Base-by-base conservation (phyloP, 805 yeast species). In the Suhomyces faveliae region DNA sequence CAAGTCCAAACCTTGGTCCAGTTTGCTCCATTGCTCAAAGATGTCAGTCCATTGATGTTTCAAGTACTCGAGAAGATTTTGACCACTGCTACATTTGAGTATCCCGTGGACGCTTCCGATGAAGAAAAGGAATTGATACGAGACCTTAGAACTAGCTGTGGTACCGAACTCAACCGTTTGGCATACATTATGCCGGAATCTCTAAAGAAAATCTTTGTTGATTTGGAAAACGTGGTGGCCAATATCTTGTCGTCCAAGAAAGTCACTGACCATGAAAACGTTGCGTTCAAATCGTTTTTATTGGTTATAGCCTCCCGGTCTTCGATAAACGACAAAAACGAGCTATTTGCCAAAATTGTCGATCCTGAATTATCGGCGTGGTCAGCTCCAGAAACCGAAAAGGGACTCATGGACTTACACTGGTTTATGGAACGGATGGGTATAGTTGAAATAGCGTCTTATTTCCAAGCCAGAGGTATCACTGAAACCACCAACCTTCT, bases 381-480 rank as follows among this genome's bases (percentile, higher is more conserved):
- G 99, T 84, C 92, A 0, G 90, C 91, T 40, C 92, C 90, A 17
- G 84, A 81, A 9, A 92, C 97, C 0, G 90, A 89, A 52, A 89
- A 89, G 60, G 97, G 97, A 0, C 71, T 94, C 23, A 73, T 84
- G 60, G 96, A 92, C 61, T 74, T 95, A 40, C 96, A 89, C 51
- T 94, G 98, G 98, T 94, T 94, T 58, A 92, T 94, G 98, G 98
- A 91, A 67, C 79, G 97, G 58, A 78, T 95, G 44, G 99, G 99
- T 2, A 89, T 94, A 47, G 98, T 90, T 2, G 83, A 84, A 62
- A 95, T 94, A 60, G 96, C 97, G 0, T 86, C 86, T 50, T 94
- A 94, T 62, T 94, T 95, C 67, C 84, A 85, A 51, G 78, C 80
- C 6, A 75, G 98, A 55, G 87, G 88, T 4, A 91, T 95, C 25